These are phyloP conservation scores for Vaccinium myrtillus DNA, from an alignment of 148 eudicot genomes.

Conservation along the genomic window DNA sequence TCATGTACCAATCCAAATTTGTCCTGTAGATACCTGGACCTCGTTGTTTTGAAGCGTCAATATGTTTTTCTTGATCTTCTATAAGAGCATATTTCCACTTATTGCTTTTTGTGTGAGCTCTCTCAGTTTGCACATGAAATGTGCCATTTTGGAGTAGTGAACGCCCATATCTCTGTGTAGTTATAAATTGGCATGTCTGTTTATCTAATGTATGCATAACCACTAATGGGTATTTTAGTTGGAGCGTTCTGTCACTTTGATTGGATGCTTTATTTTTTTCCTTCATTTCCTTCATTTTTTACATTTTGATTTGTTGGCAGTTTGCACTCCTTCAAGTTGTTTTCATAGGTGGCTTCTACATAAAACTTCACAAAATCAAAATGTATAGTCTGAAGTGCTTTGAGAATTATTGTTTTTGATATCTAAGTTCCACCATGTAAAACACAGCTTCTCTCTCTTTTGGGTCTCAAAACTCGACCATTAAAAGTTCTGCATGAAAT, in stretches of 20 bases:
- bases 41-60: constrained; percentile 1
- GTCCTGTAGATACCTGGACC: not conserved
- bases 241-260: not conserved
- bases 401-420: not conserved
- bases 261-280: not conserved
- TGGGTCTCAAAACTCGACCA: not conserved
- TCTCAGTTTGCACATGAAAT: not conserved
- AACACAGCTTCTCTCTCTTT: not conserved
- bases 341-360: not conserved
- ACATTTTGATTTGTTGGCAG: not conserved
- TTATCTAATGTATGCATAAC: not conserved
- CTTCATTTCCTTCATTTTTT: not conserved
- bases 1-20: not conserved
- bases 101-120: not conserved
- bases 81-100: not conserved
- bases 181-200: not conserved
- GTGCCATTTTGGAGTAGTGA: not conserved
- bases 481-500: not conserved
- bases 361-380: not conserved
- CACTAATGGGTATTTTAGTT: not conserved
- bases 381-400: not conserved
- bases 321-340: not conserved
- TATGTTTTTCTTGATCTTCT: not conserved
- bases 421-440: not conserved
- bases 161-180: too few relatives aligned